These are phyloP conservation scores for Magnusiomyces suaveolens DNA, from an alignment of 1,139 yeast species.

Conservation along the genomic window DNA sequence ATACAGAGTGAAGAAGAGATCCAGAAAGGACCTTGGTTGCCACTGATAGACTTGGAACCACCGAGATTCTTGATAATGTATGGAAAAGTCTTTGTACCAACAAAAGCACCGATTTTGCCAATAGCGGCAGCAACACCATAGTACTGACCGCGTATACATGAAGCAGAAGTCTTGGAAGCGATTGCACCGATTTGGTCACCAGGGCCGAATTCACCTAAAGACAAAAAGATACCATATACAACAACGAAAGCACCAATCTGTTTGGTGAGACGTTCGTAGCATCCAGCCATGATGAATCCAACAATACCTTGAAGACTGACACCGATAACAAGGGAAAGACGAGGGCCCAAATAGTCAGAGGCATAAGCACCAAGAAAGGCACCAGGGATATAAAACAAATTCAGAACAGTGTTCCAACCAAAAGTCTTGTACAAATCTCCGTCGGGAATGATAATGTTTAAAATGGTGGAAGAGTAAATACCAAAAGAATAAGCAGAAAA, in stretches of 20 bases:
- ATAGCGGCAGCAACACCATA: slow-evolving; percentile 78
- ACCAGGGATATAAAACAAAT: slow-evolving; percentile 84
- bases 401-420: slow-evolving; percentile 90
- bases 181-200: slow-evolving; percentile 86
- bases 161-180: slow-evolving; percentile 78
- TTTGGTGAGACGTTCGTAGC: slow-evolving; percentile 44
- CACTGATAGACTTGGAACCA: slow-evolving; percentile 37
- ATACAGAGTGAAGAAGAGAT: slow-evolving; percentile 70
- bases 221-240: slow-evolving; percentile 73
- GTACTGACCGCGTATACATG: slow-evolving; percentile 82
- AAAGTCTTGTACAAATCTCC: slow-evolving; percentile 61
- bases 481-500: slow-evolving; percentile 84
- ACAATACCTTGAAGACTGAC: slow-evolving; percentile 62
- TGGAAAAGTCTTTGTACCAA: slow-evolving; percentile 82
- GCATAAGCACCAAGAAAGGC: slow-evolving; percentile 70
- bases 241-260: slow-evolving; percentile 73
- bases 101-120: slow-evolving; percentile 49
- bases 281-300: slow-evolving; percentile 81
- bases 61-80: slow-evolving; percentile 49
- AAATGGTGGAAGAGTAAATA: slow-evolving; percentile 62
- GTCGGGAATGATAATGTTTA: slow-evolving; percentile 50
- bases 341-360: slow-evolving; percentile 84
- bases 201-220: slow-evolving; percentile 89
- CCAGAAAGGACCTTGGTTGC: slow-evolving; percentile 70
- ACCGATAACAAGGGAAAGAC: slow-evolving; percentile 64